Evolutionary conservation across 2,329 filamentous ascomycete species (phyloP).

Genomic region (Colletotrichum tamarilloi): DNA sequence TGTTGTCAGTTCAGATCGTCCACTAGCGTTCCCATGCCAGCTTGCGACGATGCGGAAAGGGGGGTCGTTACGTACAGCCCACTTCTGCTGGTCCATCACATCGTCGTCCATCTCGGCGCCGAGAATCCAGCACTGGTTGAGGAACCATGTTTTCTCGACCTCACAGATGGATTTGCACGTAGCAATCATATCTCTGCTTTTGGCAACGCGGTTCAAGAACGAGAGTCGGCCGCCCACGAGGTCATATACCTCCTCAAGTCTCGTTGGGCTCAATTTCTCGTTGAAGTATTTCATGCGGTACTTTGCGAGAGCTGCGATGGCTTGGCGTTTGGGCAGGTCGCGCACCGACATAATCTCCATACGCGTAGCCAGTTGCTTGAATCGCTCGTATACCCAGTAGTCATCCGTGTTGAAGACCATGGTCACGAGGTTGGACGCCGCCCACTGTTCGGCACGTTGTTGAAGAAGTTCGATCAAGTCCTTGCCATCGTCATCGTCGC

Average conservation of each 20-base stretch:
- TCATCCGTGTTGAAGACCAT: constrained; percentile 96
- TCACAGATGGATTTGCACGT: constrained; percentile 81
- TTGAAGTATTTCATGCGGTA: constrained; percentile 85
- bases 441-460: constrained; percentile 96
- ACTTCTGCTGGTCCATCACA: constrained; percentile 98
- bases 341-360: constrained; percentile 93
- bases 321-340: constrained; percentile 83
- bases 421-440: constrained; percentile 89
- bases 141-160: constrained; percentile 79
- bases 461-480: constrained; percentile 95
- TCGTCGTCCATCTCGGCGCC: constrained; percentile 89
- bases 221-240: constrained; percentile 88
- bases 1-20: neutral
- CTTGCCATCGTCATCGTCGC: constrained; percentile 92
- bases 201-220: constrained; percentile 91
- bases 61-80: constrained; percentile 71
- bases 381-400: constrained; percentile 96
- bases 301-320: constrained; percentile 79
- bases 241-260: constrained; percentile 84
- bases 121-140: constrained; percentile 81
- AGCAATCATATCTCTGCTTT: constrained; percentile 80
- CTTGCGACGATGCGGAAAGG: neutral
- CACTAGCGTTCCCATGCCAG: neutral
- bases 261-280: constrained; percentile 64
- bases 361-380: constrained; percentile 91